A percentile compares a stretch with the other conserved stretches of the same genome.
Conservation (phyloP, 129 eudicot species). For the Kitagawia praeruptora region DNA sequence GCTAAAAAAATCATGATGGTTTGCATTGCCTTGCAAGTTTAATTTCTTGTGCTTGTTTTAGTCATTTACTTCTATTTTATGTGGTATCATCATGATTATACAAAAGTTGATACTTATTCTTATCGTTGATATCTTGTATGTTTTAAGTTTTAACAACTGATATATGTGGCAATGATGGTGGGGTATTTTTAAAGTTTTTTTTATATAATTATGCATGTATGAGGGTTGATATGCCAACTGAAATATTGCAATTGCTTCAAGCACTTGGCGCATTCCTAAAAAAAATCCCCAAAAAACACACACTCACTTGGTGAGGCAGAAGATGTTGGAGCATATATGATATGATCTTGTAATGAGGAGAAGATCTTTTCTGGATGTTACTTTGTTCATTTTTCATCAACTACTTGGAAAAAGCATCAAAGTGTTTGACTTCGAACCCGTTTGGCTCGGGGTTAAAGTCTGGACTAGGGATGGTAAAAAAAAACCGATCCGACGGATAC, state of each 20-base stretch:
- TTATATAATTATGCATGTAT: not conserved
- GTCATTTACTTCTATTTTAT: too few relatives aligned
- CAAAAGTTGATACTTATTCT: not conserved
- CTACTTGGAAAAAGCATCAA: not conserved
- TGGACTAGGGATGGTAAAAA: too few relatives aligned
- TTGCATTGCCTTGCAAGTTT: not conserved
- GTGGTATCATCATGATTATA: not conserved
- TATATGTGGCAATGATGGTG: not conserved
- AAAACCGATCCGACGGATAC: too few relatives aligned
- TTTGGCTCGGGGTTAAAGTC: too few relatives aligned
- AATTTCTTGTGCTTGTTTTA: too few relatives aligned
- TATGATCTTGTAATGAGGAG: not conserved
- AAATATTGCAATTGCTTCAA: not conserved
- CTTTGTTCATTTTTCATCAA: not conserved
- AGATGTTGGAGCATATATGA: not conserved
- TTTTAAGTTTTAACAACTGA: not conserved
- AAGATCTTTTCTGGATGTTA: too few relatives aligned
- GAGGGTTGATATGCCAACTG: not conserved
- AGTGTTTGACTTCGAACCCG: not conserved
- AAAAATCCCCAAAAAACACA: not conserved
- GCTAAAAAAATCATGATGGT: not conserved
- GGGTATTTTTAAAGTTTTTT: not conserved
- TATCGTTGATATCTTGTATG: not conserved
- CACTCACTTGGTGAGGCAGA: not conserved
- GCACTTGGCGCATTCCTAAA: not conserved